Evolutionary conservation across 306 rosid species (phyloP), one percentile per base, ranked within the genome.

Genomic region (Malus orientalis): DNA sequence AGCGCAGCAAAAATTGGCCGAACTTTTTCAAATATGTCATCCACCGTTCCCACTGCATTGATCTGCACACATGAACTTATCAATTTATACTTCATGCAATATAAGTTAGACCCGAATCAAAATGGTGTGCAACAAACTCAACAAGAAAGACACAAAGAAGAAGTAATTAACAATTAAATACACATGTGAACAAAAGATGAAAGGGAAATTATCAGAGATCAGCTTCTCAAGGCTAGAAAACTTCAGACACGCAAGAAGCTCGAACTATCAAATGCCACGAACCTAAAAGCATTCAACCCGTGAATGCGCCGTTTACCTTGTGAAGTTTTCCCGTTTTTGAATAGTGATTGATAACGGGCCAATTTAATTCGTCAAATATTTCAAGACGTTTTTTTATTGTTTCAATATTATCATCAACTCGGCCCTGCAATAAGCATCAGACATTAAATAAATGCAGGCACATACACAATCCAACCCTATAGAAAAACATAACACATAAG

Each of bases 321-420:
- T 83, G 84, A 71, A 95, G 90, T 83, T 88, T 95, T 76, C 99
- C 97, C 74, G 62, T 95, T 82, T 81, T 85, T 51, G 87, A 80
- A 79, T 95, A 92, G 87, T 95, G 76, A 57, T 91, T 76, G 74
- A 95, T 58, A 33, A 95, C 97, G 10, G 97, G 99, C 79, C 86
- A 93, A 85, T 85, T 90, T 64, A 88, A 78, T 47, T 91, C 88
- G 30, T 88, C 84, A 73, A 95, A 95, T 36, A 91, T 83, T 86
- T 92, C 83, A 69, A 95, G 96, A 59, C 99, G 90, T 79, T 92
- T 92, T 81, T 84, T 95, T 63, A 95, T 88, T 71, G 99, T 92
- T 8, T 88, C 92, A 67, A 92, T 83, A 62, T 95, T 95, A 86
- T 95, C 99, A 89, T 95, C 97, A 77, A 95, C 83, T 87, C 97